Evolutionary conservation across 2,329 filamentous ascomycete genomes (phyloP), one percentile per base, ranked within the genome.

Genomic region (Aspergillus unguis): DNA sequence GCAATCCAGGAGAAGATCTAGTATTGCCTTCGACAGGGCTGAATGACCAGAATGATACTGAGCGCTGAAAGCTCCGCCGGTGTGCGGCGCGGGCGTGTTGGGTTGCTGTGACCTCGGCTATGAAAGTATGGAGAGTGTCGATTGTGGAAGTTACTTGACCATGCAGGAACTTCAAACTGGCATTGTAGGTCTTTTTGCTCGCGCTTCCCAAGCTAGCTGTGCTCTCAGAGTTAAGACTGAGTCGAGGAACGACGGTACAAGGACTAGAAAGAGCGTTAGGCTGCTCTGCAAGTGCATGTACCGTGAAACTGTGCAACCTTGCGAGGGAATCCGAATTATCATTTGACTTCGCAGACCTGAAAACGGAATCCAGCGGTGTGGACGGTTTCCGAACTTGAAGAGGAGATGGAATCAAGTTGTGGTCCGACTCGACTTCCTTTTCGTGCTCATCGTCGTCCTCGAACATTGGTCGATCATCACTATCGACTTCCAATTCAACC

Each of bases 31-130:
- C 36, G 5, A 65, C 47, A 3, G 66, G 65, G 23, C 59, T 65
- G 38, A 75, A 74, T 23, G 63, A 72, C 72, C 72, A 75, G 50
- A 73, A 74, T 1, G 72, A 74, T 1, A 61, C 61, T 5, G 66
- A 62, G 2, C 68, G 70, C 5, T 59, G 58, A 46, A 66, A 54
- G 11, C 46, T 59, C 45, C 61, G 38, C 1, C 47, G 66, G 2
- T 63, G 63, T 29, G 56, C 47, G 50, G 62, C 48, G 28, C 62
- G 63, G 40, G 62, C 33, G 23, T 60, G 52, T 52, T 70, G 68
- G 2, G 65, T 26, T 6, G 62, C 52, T 2, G 45, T 48, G n/a
- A 65, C 55, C 2, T 64, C 56, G 2, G 60, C 58, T 3, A 71
- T 59, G 2, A 68, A 55, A 2, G 49, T 25, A 4, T 65, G 59